Base-by-base conservation (phyloP, 148 eudicot genomes). In the Cornus kousa region DNA sequence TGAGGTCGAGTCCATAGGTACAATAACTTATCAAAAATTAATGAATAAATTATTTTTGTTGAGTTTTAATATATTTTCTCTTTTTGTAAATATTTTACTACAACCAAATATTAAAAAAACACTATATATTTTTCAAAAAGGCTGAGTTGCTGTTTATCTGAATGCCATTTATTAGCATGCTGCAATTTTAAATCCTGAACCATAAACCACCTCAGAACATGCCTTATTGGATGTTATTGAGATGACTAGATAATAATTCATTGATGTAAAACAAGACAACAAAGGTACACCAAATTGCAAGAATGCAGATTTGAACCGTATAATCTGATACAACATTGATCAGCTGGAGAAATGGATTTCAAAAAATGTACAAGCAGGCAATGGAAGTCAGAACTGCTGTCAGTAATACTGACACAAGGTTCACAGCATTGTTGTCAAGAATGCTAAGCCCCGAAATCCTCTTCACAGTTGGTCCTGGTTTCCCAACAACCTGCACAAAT, bases 371-470 rank as follows among this genome's bases (percentile, higher is more conserved):
- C 37, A 71, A 77, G 85, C 86, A 84, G 62, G 85, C 86, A 32
- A 87, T 20, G 31, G 90, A 84, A 48, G 93, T 86, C 80, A 87
- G 76, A 59, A 80, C 67, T 8, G 88, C 28, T 43, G 93, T 90
- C 76, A 90, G 64, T 77, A 87, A 43, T 66, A 88, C 74, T 7
- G 93, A 84, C 20, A 86, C 87, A 32, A 90, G 40, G 80, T 90
- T 90, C 40, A 90, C 90, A 4, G 88, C 90, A 77, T 90, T 88
- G 84, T 90, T 90, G 77, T 90, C 93, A 17, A 90, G 87, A 57
- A 90, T 77, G 64, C 79, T 81, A 50, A 90, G 78, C 48, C 93
- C 93, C 2, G 90, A 86, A 32, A 90, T 90, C 53, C 64, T 90
- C 87, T 79, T 86, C 79, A 90, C 93, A 0, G 90, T 87, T 22